Evolutionary conservation across 2,329 filamentous ascomycete genomes (phyloP), one percentile per base, ranked within the genome.

Genomic region (Pseudonectria buxi): DNA sequence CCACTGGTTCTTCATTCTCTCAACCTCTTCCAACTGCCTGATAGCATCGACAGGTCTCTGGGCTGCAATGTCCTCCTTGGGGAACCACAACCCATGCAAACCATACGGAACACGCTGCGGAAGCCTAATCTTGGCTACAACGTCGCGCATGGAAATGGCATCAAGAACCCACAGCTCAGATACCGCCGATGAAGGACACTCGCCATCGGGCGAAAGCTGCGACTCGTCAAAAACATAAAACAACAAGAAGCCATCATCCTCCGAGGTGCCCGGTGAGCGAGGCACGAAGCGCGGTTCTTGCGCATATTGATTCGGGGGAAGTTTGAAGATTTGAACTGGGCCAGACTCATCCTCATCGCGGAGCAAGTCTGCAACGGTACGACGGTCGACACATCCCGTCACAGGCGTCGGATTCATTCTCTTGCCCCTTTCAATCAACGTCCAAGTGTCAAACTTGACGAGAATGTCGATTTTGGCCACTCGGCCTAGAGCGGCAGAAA

Each of bases 121-220:
- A 24, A 86, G 58, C 14, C 59, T 57, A 4, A 86, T 65, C 39
- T 65, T 69, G 6, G 71, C 75, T 4, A 82, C 66, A 0, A 85
- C 63, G 3, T 75, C 65, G 15, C 53, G 64, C 80, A 86, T 85
- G 3, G 65, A 64, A 40, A 54, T 69, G 0, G 80, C 81, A 48
- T 85, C 71, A 22, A 86, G 67, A 11, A 85, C 64, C 81, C 81
- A 86, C 0, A 86, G 60, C 54, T 86, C 80, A 24, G 74, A 79
- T 15, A 53, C 62, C 0, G 74, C 64, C 2, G 57, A 55, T 0
- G 63, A 55, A 1, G 38, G 47, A 34, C 70, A 74, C 26, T 68
- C 58, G 0, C 71, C 74, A 0, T 58, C 37, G 2, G 57, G 51
- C n/a, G 77, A 65, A 0, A 84, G 61, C 50, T 85, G 79, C 2